A percentile compares a stretch with the other conserved stretches of the same genome.
Evolutionary conservation across 2,329 filamentous ascomycete species (phyloP).

Genomic region (Colletotrichum cordylinicola): DNA sequence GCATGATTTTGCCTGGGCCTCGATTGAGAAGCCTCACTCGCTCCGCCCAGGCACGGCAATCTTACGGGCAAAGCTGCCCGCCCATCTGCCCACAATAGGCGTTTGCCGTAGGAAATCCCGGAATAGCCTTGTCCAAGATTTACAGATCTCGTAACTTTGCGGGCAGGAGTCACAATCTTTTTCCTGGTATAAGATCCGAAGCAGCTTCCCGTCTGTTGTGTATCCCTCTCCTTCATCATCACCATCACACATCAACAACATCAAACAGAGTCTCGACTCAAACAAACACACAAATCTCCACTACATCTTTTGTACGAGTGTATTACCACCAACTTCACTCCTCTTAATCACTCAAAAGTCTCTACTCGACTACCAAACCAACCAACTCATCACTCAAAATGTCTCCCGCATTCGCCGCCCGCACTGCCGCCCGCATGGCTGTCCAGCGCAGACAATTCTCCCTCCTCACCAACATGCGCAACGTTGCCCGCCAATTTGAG

Average conservation of each 20-base stretch:
- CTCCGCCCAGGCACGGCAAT: slow-evolving; percentile 21
- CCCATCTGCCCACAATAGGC: slow-evolving; percentile 24
- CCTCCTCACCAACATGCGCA: slow-evolving; percentile 38
- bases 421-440: slow-evolving; percentile 29
- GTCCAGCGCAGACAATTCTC: slow-evolving; percentile 38
- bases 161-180: not conserved
- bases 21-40: slow-evolving; percentile 9
- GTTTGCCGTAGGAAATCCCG: slow-evolving; percentile 16
- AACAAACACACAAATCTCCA: slow-evolving; percentile 7
- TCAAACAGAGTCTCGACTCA: slow-evolving; percentile 19
- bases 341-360: slow-evolving; percentile 6
- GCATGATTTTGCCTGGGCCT: slow-evolving; percentile 13
- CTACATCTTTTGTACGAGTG: slow-evolving; percentile 6
- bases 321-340: slow-evolving; percentile 5
- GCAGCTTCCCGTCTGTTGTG: slow-evolving; percentile 16
- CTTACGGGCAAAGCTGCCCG: slow-evolving; percentile 18
- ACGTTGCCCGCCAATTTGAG: slow-evolving; percentile 41
- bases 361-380: not conserved
- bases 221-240: slow-evolving; percentile 12
- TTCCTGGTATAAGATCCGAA: slow-evolving; percentile 22
- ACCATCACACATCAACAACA: slow-evolving; percentile 12
- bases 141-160: slow-evolving; percentile 8
- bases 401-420: slow-evolving; percentile 39
- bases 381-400: slow-evolving; percentile 27
- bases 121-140: slow-evolving; percentile 1